Percentiles rank a stretch among this genome's conserved stretches.
These are phyloP conservation scores for Fusarium abutilonis DNA, from an alignment of 2,329 filamentous ascomycete species.

Conservation along the genomic window DNA sequence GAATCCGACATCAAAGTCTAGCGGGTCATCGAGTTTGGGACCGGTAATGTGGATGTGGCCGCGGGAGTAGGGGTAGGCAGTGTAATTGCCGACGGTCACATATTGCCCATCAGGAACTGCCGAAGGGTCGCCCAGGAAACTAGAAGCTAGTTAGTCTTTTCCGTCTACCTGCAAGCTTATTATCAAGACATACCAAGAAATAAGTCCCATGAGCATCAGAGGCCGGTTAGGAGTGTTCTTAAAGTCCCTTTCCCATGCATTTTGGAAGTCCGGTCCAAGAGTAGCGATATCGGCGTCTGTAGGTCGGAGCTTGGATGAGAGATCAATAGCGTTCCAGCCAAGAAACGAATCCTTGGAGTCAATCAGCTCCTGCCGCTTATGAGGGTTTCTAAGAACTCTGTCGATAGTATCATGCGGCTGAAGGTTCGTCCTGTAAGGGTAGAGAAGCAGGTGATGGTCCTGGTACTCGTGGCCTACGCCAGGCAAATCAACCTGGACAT, in stretches of 20 bases:
- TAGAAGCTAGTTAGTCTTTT: conserved; percentile 6
- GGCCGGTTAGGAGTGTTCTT: conserved; percentile 55
- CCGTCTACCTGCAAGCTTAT: accelerated
- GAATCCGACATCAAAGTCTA: conserved; percentile 68
- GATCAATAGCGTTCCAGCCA: conserved; percentile 67
- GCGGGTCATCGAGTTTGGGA: conserved; percentile 52
- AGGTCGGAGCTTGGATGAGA: conserved; percentile 65
- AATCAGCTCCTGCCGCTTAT: conserved; percentile 57
- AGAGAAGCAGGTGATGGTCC: conserved; percentile 65
- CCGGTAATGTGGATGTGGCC: conserved; percentile 69
- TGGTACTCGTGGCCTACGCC: conserved; percentile 65
- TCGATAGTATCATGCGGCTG: conserved; percentile 56
- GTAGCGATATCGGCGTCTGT: conserved; percentile 61
- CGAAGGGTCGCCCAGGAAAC: conserved; percentile 56
- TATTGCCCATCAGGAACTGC: conserved; percentile 58
- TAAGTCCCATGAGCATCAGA: conserved; percentile 54
- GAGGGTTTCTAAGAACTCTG: conserved; percentile 59
- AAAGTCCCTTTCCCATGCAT: conserved; percentile 67
- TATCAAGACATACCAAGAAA: conserved; percentile 38
- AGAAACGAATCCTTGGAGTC: conserved; percentile 59
- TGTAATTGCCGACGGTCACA: conserved; percentile 61
- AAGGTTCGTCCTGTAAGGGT: conserved; percentile 57
- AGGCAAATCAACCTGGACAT: conserved; percentile 57
- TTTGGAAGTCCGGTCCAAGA: conserved; percentile 63
- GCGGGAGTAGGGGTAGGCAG: conserved; percentile 59